These are phyloP conservation scores for Irpex rosettiformis DNA, from an alignment of 1,284 basidiomycete genomes.

Conservation along the genomic window DNA sequence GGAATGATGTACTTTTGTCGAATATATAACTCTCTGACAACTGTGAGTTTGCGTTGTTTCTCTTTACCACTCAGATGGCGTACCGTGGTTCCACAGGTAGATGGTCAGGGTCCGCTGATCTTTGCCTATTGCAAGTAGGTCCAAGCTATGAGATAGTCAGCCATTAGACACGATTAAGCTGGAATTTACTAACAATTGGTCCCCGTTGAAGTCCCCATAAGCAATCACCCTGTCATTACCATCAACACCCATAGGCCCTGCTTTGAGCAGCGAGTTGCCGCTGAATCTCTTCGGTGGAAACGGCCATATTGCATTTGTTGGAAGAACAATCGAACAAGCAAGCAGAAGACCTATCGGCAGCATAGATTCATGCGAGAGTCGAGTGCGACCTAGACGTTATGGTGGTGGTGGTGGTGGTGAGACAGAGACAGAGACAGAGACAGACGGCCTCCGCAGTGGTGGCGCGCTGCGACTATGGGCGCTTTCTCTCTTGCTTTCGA, in stretches of 20 bases:
- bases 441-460: not conserved
- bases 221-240: slow-evolving; percentile 76
- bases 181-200: slow-evolving; percentile 75
- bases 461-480: not conserved
- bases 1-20: slow-evolving; percentile 49
- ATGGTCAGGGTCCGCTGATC: slow-evolving; percentile 75
- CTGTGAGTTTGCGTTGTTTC: not conserved
- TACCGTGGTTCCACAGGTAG: slow-evolving; percentile 85
- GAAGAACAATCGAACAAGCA: slow-evolving; percentile 1
- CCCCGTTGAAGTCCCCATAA: slow-evolving; percentile 93
- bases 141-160: slow-evolving; percentile 51
- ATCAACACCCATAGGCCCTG: slow-evolving; percentile 78
- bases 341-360: slow-evolving; percentile 2
- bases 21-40: slow-evolving; percentile 60
- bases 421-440: not conserved
- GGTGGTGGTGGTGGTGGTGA: not conserved
- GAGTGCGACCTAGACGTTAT: not conserved
- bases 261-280: slow-evolving; percentile 80
- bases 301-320: slow-evolving; percentile 58
- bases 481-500: not conserved
- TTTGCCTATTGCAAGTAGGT: slow-evolving; percentile 72
- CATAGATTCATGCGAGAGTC: slow-evolving; percentile 1
- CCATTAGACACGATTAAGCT: not conserved
- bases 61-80: slow-evolving; percentile 19
- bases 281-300: slow-evolving; percentile 83